A percentile compares a stretch with the other conserved stretches of the same genome.
Evolutionary conservation across 2,329 filamentous ascomycete species (phyloP).

Genomic region (Epichloe brachyelytri): DNA sequence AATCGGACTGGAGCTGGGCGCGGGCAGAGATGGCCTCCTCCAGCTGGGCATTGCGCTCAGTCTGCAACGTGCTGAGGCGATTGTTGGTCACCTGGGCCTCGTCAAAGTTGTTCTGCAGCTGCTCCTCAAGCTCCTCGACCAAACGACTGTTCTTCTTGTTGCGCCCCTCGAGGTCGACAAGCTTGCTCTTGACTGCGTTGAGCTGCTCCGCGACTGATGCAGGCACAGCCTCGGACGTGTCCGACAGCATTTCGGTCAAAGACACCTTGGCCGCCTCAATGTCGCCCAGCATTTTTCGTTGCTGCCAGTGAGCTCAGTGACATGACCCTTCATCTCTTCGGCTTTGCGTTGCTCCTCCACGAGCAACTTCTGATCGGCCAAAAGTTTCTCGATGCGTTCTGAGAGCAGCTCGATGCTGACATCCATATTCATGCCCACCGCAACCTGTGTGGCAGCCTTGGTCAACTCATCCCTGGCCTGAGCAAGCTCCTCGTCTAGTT

Average conservation of each 20-base stretch:
- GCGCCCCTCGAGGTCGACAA: constrained; percentile 46
- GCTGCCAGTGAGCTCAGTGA: constrained; percentile 42
- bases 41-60: constrained; percentile 59
- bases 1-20: constrained; percentile 49
- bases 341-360: constrained; percentile 44
- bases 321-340: constrained; percentile 40
- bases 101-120: constrained; percentile 89
- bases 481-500: constrained; percentile 48
- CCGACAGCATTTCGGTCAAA: constrained; percentile 40
- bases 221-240: constrained; percentile 29
- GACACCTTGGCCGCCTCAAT: constrained; percentile 47
- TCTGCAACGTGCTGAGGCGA: constrained; percentile 69
- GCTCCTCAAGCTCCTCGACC: constrained; percentile 92
- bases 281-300: constrained; percentile 47
- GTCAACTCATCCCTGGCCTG: constrained; percentile 54
- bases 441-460: constrained; percentile 50
- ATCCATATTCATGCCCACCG: constrained; percentile 46
- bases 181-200: constrained; percentile 51
- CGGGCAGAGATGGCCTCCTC: constrained; percentile 64
- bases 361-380: constrained; percentile 47
- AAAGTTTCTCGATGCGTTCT: constrained; percentile 44
- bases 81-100: constrained; percentile 78
- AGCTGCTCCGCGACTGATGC: constrained; percentile 42
- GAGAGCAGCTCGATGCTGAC: constrained; percentile 56
- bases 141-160: constrained; percentile 88